Evolutionary conservation across 495 filamentous ascomycete species (phyloP), one percentile per base, ranked within the genome.

Genomic region (Penicillium atrosanguineum): DNA sequence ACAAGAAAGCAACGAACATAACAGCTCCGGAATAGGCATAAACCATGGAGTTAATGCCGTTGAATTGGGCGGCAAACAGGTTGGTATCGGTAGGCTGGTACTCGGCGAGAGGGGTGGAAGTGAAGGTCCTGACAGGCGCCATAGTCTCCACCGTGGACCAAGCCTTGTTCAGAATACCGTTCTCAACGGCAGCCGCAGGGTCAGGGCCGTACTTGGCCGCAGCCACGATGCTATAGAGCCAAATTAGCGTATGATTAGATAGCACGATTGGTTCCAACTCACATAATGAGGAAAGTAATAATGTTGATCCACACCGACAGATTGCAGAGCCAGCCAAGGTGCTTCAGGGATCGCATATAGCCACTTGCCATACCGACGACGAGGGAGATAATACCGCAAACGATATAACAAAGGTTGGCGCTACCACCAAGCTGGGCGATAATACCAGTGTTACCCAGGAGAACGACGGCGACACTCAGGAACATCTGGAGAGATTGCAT

Each of bases 1-100:
- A 73, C 56, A 85, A 66, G 67, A 88, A 86, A 51, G 83, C 83
- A 45, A 82, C 74, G 67, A 86, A 88, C 31, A 86, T 23, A 19
- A 61, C 25, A 28, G 59, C 62, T 57, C 79, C 69, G 4, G 76
- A 73, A 29, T 82, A 83, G 23, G 79, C 52, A 58, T 48, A 61
- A 55, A 61, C 59, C 59, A 61, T 61, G 37, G 19, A 31, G 44
- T 61, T 55, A n/a, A 61, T 52, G 3, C 50, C 59, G 44, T 61
- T 61, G 46, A 61, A 58, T 23, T 61, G 46, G 2, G 46, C 53
- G 6, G 55, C 59, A 39, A 62, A 59, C 15, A 56, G 53, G n/a
- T 43, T 48, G n/a, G 29, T 20, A 28, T 47, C 53, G 26, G 52
- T 48, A 15, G 28, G 62, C 45, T 60, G 62, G 46, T 62, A 65